Conservation (phyloP, 257 asterid genomes). For the Pogostemon cablin region DNA sequence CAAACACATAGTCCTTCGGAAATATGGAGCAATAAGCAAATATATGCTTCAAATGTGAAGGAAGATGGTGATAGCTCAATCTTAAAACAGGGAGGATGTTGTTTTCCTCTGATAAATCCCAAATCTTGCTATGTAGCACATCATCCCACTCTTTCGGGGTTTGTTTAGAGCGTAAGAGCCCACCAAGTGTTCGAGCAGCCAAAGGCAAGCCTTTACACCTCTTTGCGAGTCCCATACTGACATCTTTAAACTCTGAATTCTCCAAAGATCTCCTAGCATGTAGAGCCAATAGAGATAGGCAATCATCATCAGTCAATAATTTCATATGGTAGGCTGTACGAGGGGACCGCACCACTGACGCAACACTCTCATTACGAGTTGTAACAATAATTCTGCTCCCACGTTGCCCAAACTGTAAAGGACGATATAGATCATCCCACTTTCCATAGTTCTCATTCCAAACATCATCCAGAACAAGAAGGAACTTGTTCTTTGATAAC, state of each 20-base stretch:
- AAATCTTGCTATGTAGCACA: constrained; percentile 55
- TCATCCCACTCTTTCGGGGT: constrained; percentile 52
- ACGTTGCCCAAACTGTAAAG: constrained; percentile 43
- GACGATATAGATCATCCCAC: constrained; percentile 47
- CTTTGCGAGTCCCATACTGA: constrained; percentile 53
- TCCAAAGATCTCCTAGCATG: constrained; percentile 49
- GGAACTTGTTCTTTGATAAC: constrained; percentile 47
- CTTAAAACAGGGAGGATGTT: constrained; percentile 56
- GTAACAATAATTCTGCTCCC: constrained; percentile 66
- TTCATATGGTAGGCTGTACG: constrained; percentile 53
- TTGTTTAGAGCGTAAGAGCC: constrained; percentile 51
- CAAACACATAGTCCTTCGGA: constrained; percentile 67
- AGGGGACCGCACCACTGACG: constrained; percentile 49
- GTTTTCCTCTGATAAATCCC: constrained; percentile 52
- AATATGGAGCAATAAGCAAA: constrained; percentile 69
- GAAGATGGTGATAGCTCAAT: constrained; percentile 64
- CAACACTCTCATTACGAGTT: constrained; percentile 51
- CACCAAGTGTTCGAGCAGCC: constrained; percentile 71
- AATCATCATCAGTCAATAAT: constrained; percentile 49
- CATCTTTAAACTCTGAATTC: constrained; percentile 35
- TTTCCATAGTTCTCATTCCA: constrained; percentile 49
- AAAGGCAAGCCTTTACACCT: constrained; percentile 74
- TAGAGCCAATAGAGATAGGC: constrained; percentile 48
- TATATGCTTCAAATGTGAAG: constrained; percentile 60
- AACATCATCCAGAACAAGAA: constrained; percentile 63